phyloP scores from a whole-genome alignment of 1,139 yeast species.

The Chernovozyma aurita region DNA sequence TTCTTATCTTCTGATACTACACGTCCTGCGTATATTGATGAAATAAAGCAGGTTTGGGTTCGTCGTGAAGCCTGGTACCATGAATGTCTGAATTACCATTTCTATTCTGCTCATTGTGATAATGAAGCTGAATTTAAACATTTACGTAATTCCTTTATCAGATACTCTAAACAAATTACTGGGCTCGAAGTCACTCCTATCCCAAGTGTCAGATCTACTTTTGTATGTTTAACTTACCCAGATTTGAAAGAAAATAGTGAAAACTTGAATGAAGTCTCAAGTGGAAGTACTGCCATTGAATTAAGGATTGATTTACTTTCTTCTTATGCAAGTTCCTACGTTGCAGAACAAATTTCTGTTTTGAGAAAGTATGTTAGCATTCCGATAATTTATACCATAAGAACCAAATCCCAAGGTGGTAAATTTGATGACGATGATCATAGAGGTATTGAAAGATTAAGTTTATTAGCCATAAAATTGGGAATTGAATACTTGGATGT shows the following conservation, averaged over 20 bases:
- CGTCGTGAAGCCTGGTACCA: conserved; percentile 78
- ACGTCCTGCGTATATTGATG: conserved; percentile 83
- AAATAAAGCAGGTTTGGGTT: conserved; percentile 76
- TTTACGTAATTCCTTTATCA: conserved; percentile 56
- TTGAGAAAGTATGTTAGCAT: conserved; percentile 58
- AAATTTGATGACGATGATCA: conserved; percentile 51
- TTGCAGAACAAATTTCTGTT: conserved; percentile 69
- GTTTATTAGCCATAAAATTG: conserved; percentile 61
- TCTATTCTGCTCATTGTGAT: conserved; percentile 72
- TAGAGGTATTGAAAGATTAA: conserved; percentile 46
- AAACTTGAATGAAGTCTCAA: conserved; percentile 48
- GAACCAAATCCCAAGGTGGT: conserved; percentile 83
- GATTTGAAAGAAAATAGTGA: conserved; percentile 45
- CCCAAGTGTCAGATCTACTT: conserved; percentile 58
- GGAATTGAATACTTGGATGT: conserved; percentile 56
- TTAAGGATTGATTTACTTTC: conserved; percentile 71
- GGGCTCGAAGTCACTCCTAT: conserved; percentile 44
- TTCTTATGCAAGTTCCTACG: conserved; percentile 46
- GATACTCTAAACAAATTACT: conserved; percentile 58
- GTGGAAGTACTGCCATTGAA: conserved; percentile 81
- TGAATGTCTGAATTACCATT: conserved; percentile 74
- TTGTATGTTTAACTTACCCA: conserved; percentile 65
- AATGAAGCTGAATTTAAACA: conserved; percentile 50
- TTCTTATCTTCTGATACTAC: conserved; percentile 74
- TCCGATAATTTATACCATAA: conserved; percentile 79